Percentiles rank a stretch among this genome's conserved stretches.
Evolutionary conservation across 768 basidiomycete species (phyloP).

Genomic region (Leucocoprinus birnbaumii): DNA sequence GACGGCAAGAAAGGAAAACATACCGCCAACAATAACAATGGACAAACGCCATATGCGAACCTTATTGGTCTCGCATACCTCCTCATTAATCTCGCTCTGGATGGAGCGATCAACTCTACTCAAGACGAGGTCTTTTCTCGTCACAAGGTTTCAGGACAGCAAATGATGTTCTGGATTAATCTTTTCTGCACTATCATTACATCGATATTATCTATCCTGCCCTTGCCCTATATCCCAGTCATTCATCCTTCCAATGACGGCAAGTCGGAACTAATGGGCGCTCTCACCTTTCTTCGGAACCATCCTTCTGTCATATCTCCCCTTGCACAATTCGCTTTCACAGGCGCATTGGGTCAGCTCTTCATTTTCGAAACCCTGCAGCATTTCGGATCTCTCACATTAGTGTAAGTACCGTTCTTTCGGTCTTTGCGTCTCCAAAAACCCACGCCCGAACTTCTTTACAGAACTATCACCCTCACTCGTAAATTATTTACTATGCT

Average conservation of each 20-base stretch:
- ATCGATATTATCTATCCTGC: slow-evolving; percentile 65
- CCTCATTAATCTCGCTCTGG: slow-evolving; percentile 83
- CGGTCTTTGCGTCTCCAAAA: neutral
- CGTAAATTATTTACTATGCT: slow-evolving; percentile 98
- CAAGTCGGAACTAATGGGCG: slow-evolving; percentile 60
- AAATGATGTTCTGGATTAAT: slow-evolving; percentile 99
- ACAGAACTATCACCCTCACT: slow-evolving; percentile 91
- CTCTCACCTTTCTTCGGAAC: slow-evolving; percentile 67
- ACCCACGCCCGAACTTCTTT: slow-evolving; percentile 5
- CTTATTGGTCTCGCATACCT: slow-evolving; percentile 75
- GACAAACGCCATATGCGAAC: slow-evolving; percentile 46
- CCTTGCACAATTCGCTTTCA: slow-evolving; percentile 80
- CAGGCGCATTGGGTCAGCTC: slow-evolving; percentile 91
- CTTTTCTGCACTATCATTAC: slow-evolving; percentile 78
- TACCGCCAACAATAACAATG: slow-evolving; percentile 27
- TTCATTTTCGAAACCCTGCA: slow-evolving; percentile 97
- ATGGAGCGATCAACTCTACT: slow-evolving; percentile 92
- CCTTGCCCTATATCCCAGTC: slow-evolving; percentile 79
- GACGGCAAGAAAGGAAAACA: slow-evolving; percentile 42
- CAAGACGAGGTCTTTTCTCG: slow-evolving; percentile 94
- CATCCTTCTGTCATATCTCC: slow-evolving; percentile 78
- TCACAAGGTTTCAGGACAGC: slow-evolving; percentile 78
- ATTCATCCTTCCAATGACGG: slow-evolving; percentile 65
- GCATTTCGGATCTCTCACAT: slow-evolving; percentile 85
- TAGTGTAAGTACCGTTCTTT: slow-evolving; percentile 52